phyloP scores from a whole-genome alignment of 2,329 filamentous ascomycete genomes.

The Arthroderma sp. region DNA sequence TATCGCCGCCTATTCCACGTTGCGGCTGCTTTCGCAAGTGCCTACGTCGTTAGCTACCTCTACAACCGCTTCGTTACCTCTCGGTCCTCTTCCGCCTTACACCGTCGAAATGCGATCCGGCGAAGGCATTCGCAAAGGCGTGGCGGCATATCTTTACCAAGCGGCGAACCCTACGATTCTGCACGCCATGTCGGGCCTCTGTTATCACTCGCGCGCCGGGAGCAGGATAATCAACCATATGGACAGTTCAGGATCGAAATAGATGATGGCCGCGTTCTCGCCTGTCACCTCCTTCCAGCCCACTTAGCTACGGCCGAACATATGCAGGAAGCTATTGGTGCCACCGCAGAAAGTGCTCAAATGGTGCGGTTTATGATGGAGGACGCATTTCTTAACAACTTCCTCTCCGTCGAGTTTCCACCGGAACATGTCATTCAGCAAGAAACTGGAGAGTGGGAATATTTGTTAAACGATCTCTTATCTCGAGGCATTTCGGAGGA shows the following conservation, averaged over 20 bases:
- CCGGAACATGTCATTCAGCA: constrained; percentile 23
- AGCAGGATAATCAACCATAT: constrained; percentile 29
- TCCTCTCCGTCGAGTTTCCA: constrained; percentile 29
- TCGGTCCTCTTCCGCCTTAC: constrained; percentile 18
- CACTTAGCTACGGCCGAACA: constrained; percentile 29
- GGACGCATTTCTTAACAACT: constrained; percentile 31
- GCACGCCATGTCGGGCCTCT: constrained; percentile 18
- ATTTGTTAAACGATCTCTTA: constrained; percentile 26
- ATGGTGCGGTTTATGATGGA: constrained; percentile 33
- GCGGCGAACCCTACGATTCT: constrained; percentile 5
- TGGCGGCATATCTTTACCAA: constrained; percentile 8
- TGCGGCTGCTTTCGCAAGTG: constrained; percentile 28
- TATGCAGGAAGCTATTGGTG: constrained; percentile 29
- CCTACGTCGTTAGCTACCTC: constrained; percentile 30
- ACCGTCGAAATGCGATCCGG: constrained; percentile 28
- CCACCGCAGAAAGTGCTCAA: constrained; percentile 25
- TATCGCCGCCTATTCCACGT: constrained; percentile 30
- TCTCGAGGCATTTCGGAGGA: constrained; percentile 24
- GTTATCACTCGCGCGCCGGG: constrained; percentile 26
- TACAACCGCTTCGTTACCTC: constrained; percentile 20
- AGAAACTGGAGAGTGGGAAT: constrained; percentile 23
- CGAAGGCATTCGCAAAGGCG: constrained; percentile 15
- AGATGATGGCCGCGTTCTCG: constrained; percentile 27
- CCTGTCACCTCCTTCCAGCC: constrained; percentile 30
- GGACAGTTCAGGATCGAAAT: constrained; percentile 32